Base-by-base conservation (phyloP, 331 rosid species). In the Rosa hybrid region DNA sequence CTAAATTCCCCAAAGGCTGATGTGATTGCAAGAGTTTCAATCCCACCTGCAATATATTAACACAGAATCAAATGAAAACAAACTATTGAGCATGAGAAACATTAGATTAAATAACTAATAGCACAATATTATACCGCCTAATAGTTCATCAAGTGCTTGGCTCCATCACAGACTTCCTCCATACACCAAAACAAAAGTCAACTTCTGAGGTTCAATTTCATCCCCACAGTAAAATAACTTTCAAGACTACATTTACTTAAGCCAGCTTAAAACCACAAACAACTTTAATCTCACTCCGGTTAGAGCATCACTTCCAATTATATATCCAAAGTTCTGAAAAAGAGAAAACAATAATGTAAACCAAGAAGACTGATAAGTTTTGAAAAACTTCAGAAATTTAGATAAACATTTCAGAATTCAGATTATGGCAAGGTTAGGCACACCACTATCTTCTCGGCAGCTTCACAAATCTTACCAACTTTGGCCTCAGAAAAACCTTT, bases 1-100 rank as follows among this genome's bases (percentile, higher is more conserved):
- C 98, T 87, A 74, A 94, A 94, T 76, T 94, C 98, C 75, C 98
- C 98, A 88, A 92, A 94, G 21, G 98, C 91, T 90, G 92, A 97
- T 4, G 98, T 94, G 75, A 94, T 94, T 27, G 98, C 83, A 72
- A 50, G 14, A 20, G 97, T 94, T 85, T 92, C 98, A 79, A 94
- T 87, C 45, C 97, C 98, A 16, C 78, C 98, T 74, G 12, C 56
- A 34, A 65, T 42, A 3, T 34, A n/a, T 30, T 62, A 84, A 54
- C n/a, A 42, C 8, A 49, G 54, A 49, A 49, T 4, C 16, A 49
- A 11, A 49, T 49, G 8, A 48, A 42, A 7, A 12, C 54, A 3
- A 12, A 49, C 8, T 11, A 49, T 11, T 49, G 45, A 5, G 1
- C 54, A 49, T 49, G 8, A 12, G 3, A 49, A 11, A 49, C 54